Conservation (phyloP, 129 eudicot species). For the Oenanthe sinensis region DNA sequence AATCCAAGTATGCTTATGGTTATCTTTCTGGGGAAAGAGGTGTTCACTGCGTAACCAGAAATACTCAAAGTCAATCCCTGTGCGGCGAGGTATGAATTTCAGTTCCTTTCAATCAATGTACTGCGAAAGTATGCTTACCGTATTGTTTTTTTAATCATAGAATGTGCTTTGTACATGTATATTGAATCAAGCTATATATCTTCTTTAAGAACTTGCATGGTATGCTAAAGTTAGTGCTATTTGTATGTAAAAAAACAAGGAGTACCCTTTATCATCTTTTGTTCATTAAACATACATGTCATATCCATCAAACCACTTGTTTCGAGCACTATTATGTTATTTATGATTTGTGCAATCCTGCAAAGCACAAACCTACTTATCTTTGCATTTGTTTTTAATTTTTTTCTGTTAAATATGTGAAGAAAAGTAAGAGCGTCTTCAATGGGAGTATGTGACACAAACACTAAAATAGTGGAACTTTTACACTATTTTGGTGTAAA, state of each 20-base stretch:
- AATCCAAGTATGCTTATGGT: slow-evolving; percentile 73
- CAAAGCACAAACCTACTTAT: not conserved
- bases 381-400: not conserved
- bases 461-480: too few relatives aligned
- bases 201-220: not conserved
- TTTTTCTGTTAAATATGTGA: too few relatives aligned
- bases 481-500: too few relatives aligned
- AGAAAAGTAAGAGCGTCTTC: too few relatives aligned
- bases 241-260: not conserved
- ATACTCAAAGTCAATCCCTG: slow-evolving; percentile 26
- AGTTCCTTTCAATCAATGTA: not conserved
- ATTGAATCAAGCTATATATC: not conserved
- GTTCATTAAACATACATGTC: not conserved
- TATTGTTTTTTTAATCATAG: not conserved
- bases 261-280: not conserved
- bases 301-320: not conserved
- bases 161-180: not conserved
- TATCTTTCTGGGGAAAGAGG: slow-evolving; percentile 86
- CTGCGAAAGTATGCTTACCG: not conserved
- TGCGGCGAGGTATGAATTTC: slow-evolving; percentile 37
- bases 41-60: slow-evolving; percentile 47
- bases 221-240: not conserved
- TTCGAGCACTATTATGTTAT: not conserved
- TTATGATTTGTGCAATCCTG: not conserved
- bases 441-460: too few relatives aligned